Percentiles rank a stretch among this genome's conserved stretches.
Evolutionary conservation across 2,329 filamentous ascomycete genomes (phyloP).

Genomic region (Fusarium avenaceum): DNA sequence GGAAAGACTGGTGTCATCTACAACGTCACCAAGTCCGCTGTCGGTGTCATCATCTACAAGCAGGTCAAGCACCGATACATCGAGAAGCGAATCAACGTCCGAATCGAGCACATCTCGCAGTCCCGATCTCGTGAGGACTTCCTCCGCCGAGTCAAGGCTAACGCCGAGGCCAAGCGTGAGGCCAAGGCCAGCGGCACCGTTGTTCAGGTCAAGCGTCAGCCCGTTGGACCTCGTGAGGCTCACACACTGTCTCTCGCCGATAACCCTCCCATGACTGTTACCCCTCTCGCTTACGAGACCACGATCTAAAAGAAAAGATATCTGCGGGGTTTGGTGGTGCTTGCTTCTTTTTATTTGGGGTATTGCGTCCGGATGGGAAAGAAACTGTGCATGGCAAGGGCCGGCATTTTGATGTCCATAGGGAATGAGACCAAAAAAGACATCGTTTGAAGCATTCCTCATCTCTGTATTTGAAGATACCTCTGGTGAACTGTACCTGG

Average conservation of each 20-base stretch:
- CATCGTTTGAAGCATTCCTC: slow-evolving; percentile 50
- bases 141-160: slow-evolving; percentile 94
- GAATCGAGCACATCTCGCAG: slow-evolving; percentile 95
- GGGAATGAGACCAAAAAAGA: slow-evolving; percentile 56
- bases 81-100: slow-evolving; percentile 99
- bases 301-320: slow-evolving; percentile 79
- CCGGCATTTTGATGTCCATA: slow-evolving; percentile 60
- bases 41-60: slow-evolving; percentile 99
- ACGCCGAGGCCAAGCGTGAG: slow-evolving; percentile 92
- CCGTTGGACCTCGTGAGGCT: slow-evolving; percentile 82
- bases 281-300: slow-evolving; percentile 96
- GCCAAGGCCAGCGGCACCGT: slow-evolving; percentile 90
- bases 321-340: slow-evolving; percentile 49
- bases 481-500: slow-evolving; percentile 39
- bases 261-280: slow-evolving; percentile 90
- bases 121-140: slow-evolving; percentile 98
- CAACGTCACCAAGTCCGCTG: slow-evolving; percentile 98
- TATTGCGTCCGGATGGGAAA: slow-evolving; percentile 61
- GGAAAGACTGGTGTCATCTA: slow-evolving; percentile 98
- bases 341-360: slow-evolving; percentile 59
- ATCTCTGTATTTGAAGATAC: slow-evolving; percentile 43
- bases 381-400: slow-evolving; percentile 60
- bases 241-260: slow-evolving; percentile 84
- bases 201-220: slow-evolving; percentile 93
- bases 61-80: slow-evolving; percentile 99